A percentile compares a stretch with the other conserved stretches of the same genome.
Evolutionary conservation across 2,329 filamentous ascomycete species (phyloP).

Genomic region (Diplodia scrobiculata): DNA sequence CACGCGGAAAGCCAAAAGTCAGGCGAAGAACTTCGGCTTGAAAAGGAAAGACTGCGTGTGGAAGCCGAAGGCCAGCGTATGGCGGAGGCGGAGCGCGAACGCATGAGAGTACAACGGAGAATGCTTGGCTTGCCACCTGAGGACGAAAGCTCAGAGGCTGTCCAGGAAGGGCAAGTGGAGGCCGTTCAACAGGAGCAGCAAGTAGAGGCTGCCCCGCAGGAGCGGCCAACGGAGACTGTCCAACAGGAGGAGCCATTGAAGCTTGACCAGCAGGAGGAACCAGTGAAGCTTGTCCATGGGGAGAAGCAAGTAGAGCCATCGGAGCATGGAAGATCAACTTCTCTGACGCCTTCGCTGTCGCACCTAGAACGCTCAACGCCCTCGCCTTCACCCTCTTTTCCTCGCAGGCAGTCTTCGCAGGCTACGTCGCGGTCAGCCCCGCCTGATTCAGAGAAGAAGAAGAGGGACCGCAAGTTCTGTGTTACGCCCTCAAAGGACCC

Average conservation of each 20-base stretch:
- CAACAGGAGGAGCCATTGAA: background rate
- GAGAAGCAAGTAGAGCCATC: background rate
- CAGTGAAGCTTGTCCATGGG: background rate
- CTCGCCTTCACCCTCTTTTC: background rate
- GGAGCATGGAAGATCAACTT: background rate
- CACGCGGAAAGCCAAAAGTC: slow-evolving; percentile 30
- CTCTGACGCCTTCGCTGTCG: slow-evolving; percentile 1
- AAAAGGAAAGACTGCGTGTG: slow-evolving; percentile 37
- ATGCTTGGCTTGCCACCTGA: slow-evolving; percentile 27
- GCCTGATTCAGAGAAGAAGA: slow-evolving; percentile 31
- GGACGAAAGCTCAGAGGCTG: background rate
- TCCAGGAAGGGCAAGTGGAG: background rate
- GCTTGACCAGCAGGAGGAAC: background rate
- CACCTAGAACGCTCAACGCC: background rate
- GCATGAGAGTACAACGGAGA: slow-evolving; percentile 8
- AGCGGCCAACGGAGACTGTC: background rate
- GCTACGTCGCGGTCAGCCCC: slow-evolving; percentile 32
- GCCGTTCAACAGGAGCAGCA: background rate
- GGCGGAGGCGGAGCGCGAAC: slow-evolving; percentile 19
- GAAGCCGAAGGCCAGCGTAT: slow-evolving; percentile 34
- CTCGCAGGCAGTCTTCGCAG: background rate
- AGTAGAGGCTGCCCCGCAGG: background rate
- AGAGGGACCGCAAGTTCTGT: slow-evolving; percentile 71
- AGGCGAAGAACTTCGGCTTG: slow-evolving; percentile 34
- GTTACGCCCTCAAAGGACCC: slow-evolving; percentile 58